Evolutionary conservation across 2,329 filamentous ascomycete genomes (phyloP), one percentile per base, ranked within the genome.

Genomic region (Penicillium polonicum): DNA sequence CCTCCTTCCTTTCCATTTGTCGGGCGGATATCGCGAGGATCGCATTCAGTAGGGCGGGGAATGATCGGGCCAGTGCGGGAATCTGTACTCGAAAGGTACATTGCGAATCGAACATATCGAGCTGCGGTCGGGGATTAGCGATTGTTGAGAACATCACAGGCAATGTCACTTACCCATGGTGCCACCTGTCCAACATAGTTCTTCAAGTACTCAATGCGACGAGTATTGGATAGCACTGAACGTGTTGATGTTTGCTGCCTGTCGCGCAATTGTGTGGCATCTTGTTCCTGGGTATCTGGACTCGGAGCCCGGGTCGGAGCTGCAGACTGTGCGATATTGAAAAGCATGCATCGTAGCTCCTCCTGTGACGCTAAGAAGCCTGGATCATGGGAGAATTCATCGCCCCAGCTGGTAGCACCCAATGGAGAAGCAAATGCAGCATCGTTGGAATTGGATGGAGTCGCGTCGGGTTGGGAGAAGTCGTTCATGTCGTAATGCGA

Each of bases 91-190:
- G 79, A 63, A 85, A 85, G 44, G 79, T 78, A 13, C 79, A 78
- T 15, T 79, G 72, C 29, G 76, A 74, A 57, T 85, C 83, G 51
- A 84, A 84, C 68, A 83, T 85, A 63, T 85, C 83, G 4, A 85
- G 77, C 80, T 80, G 45, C 19, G 49, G n/a, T 38, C 48, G 46
- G 33, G 13, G 25, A 52, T 35, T 31, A 54, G 58, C 53, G 1
- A 48, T 41, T 51, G 31, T n/a, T 46, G 23, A 53, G 19, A 9
- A 38, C 3, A 3, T 13, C 8, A 29, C 0, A 25, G 13, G 8
- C 19, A 33, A 48, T 17, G 4, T 23, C 5, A 63, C 70, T 57
- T 59, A 80, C 78, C 81, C 82, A 84, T 23, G 79, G 79, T 3
- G 82, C 82, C 41, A 83, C 78, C 55, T 83, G 78, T 1, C 78